Percentiles rank a stretch among this genome's conserved stretches.
phyloP scores from a whole-genome alignment of 1,284 basidiomycete species.

The Tranzscheliella williamsii region DNA sequence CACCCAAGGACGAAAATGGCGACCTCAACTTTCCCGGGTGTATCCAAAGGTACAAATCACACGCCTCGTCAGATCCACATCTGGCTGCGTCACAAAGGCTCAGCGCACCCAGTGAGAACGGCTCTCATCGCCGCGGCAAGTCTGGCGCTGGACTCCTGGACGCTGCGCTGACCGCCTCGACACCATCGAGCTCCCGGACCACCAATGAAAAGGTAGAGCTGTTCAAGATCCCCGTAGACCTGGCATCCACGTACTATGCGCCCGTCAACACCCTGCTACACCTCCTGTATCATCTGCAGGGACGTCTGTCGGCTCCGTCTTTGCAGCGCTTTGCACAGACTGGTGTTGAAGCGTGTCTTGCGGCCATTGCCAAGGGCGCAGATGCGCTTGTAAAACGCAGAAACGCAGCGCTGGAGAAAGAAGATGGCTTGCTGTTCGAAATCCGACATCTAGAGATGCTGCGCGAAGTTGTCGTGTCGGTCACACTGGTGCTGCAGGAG shows the following conservation, averaged over 20 bases:
- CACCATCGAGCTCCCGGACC: conserved; percentile 5
- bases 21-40: conserved; percentile 32
- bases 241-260: conserved; percentile 21
- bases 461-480: conserved; percentile 31
- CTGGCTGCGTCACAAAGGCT: no score
- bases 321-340: conserved; percentile 15
- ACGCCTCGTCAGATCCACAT: background rate
- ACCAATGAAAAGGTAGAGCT: conserved; percentile 29
- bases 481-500: conserved; percentile 19
- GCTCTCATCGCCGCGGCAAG: conserved; percentile 20
- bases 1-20: conserved; percentile 13
- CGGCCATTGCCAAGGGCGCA: conserved; percentile 9
- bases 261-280: conserved; percentile 20
- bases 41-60: conserved; percentile 8
- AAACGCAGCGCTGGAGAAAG: conserved; percentile 7
- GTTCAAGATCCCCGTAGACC: conserved; percentile 8
- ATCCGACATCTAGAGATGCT: conserved; percentile 28
- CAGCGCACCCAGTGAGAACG: background rate
- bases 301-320: conserved; percentile 4
- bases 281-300: conserved; percentile 30
- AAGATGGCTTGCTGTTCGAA: conserved; percentile 29
- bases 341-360: conserved; percentile 15
- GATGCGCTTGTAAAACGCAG: conserved; percentile 11
- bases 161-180: conserved; percentile 23
- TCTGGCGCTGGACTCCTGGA: conserved; percentile 36